These are phyloP conservation scores for Zymoseptoria pseudotritici DNA, from an alignment of 2,329 filamentous ascomycete species.

Conservation along the genomic window DNA sequence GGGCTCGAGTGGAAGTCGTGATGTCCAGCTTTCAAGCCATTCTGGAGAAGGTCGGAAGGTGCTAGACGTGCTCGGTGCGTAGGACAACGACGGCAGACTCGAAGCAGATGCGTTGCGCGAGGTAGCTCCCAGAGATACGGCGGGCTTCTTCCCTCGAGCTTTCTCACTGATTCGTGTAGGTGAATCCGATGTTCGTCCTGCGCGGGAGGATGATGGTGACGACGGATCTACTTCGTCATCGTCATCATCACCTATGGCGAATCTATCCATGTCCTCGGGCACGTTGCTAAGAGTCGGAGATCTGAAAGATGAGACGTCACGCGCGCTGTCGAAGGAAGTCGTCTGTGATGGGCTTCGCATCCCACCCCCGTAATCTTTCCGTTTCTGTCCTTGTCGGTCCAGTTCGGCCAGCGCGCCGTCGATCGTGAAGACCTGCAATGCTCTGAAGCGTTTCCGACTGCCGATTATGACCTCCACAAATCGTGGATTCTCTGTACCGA, in stretches of 20 bases:
- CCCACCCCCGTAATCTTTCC: constrained; percentile 43
- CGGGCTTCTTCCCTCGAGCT: constrained; percentile 90
- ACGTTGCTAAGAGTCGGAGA: constrained; percentile 57
- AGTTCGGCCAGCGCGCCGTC: constrained; percentile 90
- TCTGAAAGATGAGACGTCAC: constrained; percentile 54
- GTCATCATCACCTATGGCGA: constrained; percentile 87
- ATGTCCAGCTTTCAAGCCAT: constrained; percentile 93
- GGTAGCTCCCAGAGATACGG: constrained; percentile 61
- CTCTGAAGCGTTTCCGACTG: constrained; percentile 76
- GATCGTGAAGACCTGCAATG: constrained; percentile 76
- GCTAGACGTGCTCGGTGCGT: constrained; percentile 33
- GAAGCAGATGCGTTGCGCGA: constrained; percentile 70
- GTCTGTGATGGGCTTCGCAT: constrained; percentile 33
- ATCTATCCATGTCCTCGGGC: constrained; percentile 67
- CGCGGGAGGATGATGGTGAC: constrained; percentile 60
- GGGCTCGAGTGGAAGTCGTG: constrained; percentile 72
- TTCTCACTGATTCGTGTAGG: constrained; percentile 84
- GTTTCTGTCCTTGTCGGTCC: constrained; percentile 64
- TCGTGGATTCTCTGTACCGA: constrained; percentile 61
- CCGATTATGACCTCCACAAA: constrained; percentile 73
- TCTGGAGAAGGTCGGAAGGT: constrained; percentile 67
- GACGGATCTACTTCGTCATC: constrained; percentile 52
- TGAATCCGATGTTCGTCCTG: constrained; percentile 45
- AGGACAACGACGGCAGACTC: constrained; percentile 63
- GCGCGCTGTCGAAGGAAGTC: constrained; percentile 60